Base-by-base conservation (phyloP, 2,329 filamentous ascomycete species). In the Parasarocladium wereldwijsianum region DNA sequence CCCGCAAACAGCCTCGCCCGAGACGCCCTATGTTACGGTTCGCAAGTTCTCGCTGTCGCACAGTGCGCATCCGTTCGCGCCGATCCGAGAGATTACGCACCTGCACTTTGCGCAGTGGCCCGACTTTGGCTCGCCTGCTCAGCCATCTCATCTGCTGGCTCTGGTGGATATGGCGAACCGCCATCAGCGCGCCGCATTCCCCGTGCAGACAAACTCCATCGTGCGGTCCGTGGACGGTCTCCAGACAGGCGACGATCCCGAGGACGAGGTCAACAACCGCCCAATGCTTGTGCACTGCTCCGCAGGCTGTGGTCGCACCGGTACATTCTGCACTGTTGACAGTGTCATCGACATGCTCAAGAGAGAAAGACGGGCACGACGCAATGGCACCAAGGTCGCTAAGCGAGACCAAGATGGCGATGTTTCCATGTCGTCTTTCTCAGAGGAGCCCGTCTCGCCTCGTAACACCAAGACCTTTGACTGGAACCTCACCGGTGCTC, bases 41-140 rank as follows among this genome's bases (percentile, higher is more conserved):
- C 78, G 90, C 26, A 90, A 90, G 48, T 90, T 96, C 44, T 78
- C 81, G 0, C 58, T 98, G 17, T 76, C 75, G 1, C 83, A 96
- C 47, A 60, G 72, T 3, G 61, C 69, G 2, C 69, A 80, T 34
- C 86, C 87, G 0, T 94, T 93, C 45, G 71, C 74, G 13, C 81
- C 84, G 0, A 78, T 93, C 40, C 79, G 87, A 15, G 86, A 96
- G 52, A 78, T 98, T 37, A 94, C 86, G 0, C 90, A 98, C 42
- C 60, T 98, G 10, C 86, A 96, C 47, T 96, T 94, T 50, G 75
- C 84, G 0, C 76, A 79, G n/a, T 98, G 90, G 90, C 90, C 90
- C 0, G 90, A 98, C 46, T 94, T 96, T 52, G 90, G 90, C 13
- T 79, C 85, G 0, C 87, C 87, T 0, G 85, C 90, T 0, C 80